Base-by-base conservation (phyloP, 2,329 filamentous ascomycete genomes). In the Dactylonectria estremocensis region DNA sequence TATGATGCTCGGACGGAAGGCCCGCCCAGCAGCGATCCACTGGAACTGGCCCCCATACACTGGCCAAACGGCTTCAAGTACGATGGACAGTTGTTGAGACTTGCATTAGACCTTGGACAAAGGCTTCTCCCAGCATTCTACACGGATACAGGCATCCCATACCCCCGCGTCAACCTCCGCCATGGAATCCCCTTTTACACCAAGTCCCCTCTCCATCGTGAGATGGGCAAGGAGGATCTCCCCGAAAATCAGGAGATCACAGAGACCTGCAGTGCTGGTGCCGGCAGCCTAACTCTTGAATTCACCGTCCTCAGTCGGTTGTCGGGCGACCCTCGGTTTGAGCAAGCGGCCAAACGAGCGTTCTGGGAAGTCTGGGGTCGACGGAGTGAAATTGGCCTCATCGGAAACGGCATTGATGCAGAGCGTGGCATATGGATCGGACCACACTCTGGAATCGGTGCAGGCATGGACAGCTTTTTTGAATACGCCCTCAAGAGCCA, bases 361-460 rank as follows among this genome's bases (percentile, higher is more conserved):
- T 99, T 99, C 77, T 98, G 95, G 95, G 93, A 95, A 24, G 94
- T 99, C n/a, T 99, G 96, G 96, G 86, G 91, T 49, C 88, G 93
- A 63, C 89, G 95, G 70, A 98, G 94, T 78, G 89, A 91, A 46
- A 94, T 97, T 74, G 94, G 94, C 4, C 86, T 99, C 24, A 92
- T 99, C 69, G 96, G 95, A 8, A 93, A 94, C 64, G 95, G 95
- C 3, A 95, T 99, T 68, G 95, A 97, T 82, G 94, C 95, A 1
- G 95, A 98, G 78, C 92, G 90, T 31, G 96, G 95, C 0, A 87
- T 92, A 72, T 99, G 96, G 96, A 91, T 96, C 37, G 92, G 92
- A 9, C 88, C 93, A 2, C 95, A 94, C 79, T 92, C 95, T n/a
- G 95, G 96, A 33, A 97, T 99, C 74, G 96, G 96, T 56, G 96